Evolutionary conservation across 1,284 basidiomycete species (phyloP), one percentile per base, ranked within the genome.

Genomic region (Cryptococcus wingfieldii): DNA sequence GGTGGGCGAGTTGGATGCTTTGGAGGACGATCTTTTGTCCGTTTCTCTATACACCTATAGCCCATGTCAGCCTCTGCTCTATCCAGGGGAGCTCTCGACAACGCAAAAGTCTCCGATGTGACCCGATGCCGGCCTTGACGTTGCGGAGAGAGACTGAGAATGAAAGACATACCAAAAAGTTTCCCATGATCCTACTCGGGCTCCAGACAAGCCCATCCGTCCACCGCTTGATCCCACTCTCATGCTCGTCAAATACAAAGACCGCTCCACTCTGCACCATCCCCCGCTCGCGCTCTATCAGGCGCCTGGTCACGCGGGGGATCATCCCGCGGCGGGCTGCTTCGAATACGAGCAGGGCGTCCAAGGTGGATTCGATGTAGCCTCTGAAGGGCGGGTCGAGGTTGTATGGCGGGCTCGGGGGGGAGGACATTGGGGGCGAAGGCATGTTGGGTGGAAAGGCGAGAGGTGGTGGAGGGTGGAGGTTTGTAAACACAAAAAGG

Each of bases 211-310:
- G 87, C 5, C 94, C 94, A 77, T 98, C 94, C 0, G 95, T 98
- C 94, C 95, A 98, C 50, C 95, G 83, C 79, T 96, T 97, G 80
- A 98, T 98, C 38, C 93, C 93, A 67, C 90, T 92, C 77, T 97
- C 92, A 66, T 90, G 87, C 79, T 97, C 94, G 76, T 98, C 92
- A 72, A 98, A 98, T 58, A 98, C 94, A 70, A 97, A 98, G 34
- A 98, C 90, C 4, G 89, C 89, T 55, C 95, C 95, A 8, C 89
- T 92, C 31, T 86, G 85, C 70, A 98, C 95, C 84, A 95, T 89
- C 66, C 86, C 88, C 58, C 90, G 83, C 76, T 98, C 95, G 43
- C 88, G 83, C 72, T 97, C 94, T 60, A 93, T 90, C 51, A 98
- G 83, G 34, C 95, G 84, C 38, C 95, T 84, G n/a, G 91, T 94